Evolutionary conservation across 345 rosid genomes (phyloP).

Genomic region (Hibiscus trionum): DNA sequence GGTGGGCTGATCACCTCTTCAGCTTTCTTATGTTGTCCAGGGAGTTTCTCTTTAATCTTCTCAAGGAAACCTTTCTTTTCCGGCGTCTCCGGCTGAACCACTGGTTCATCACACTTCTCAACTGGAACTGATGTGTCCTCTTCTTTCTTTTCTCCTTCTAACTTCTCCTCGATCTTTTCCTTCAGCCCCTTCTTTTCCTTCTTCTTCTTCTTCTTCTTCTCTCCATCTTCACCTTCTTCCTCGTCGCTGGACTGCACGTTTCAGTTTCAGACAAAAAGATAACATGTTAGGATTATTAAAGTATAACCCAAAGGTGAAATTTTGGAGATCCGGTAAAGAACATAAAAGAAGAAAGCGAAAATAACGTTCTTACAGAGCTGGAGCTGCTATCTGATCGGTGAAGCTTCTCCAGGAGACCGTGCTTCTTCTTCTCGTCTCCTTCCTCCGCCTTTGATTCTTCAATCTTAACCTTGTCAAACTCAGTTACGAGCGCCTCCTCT

Average conservation of each 20-base stretch:
- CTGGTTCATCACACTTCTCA: conserved; percentile 5
- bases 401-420: conserved; percentile 55
- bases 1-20: too few species aligned
- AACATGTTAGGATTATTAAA: not conserved
- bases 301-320: too few species aligned
- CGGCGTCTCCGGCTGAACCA: not conserved
- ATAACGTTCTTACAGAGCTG: conserved; percentile 72
- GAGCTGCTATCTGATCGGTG: conserved; percentile 62
- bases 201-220: conserved; percentile 55
- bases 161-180: not conserved
- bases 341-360: not conserved
- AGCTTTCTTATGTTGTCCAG: conserved; percentile 32
- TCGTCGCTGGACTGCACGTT: conserved; percentile 73
- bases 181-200: conserved; percentile 8
- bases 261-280: not conserved
- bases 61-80: conserved; percentile 63
- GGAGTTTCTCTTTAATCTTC: conserved; percentile 59
- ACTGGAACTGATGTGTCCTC: conserved; percentile 36
- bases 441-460: conserved; percentile 34
- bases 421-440: conserved; percentile 38
- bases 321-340: not conserved
- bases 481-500: conserved; percentile 43
- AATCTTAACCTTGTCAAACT: conserved; percentile 59
- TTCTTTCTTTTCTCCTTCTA: not conserved
- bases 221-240: conserved; percentile 57